Conservation (phyloP, 257 asterid species). For the Solanum pinnatisectum region DNA sequence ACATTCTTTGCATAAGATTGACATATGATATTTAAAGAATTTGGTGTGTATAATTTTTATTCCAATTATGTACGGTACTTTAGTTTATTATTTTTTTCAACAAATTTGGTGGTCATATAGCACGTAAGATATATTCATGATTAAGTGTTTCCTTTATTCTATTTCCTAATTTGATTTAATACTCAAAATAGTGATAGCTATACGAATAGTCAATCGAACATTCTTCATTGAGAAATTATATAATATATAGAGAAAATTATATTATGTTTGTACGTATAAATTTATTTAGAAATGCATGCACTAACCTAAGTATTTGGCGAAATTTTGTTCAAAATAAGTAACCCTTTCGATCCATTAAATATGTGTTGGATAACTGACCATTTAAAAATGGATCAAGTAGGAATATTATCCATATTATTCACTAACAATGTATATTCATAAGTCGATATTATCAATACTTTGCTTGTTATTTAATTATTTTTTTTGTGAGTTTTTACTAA, state of each 20-base stretch:
- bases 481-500: background rate
- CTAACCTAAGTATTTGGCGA: background rate
- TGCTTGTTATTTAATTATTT: background rate
- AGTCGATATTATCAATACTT: background rate
- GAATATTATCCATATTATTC: background rate
- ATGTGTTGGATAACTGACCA: background rate
- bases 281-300: background rate
- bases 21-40: background rate
- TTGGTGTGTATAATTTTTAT: background rate
- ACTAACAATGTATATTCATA: too few relatives aligned
- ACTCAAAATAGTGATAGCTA: background rate
- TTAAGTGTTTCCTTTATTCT: background rate
- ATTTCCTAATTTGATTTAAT: background rate
- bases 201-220: too few relatives aligned
- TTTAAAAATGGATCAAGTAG: background rate
- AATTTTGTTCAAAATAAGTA: background rate
- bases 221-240: background rate
- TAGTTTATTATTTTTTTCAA: background rate
- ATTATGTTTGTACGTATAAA: background rate
- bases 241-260: background rate
- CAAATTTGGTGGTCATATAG: background rate
- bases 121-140: background rate
- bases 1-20: background rate
- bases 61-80: background rate
- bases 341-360: background rate